These are phyloP conservation scores for Talaromyces adpressus DNA, from an alignment of 495 filamentous ascomycete species.

Conservation along the genomic window DNA sequence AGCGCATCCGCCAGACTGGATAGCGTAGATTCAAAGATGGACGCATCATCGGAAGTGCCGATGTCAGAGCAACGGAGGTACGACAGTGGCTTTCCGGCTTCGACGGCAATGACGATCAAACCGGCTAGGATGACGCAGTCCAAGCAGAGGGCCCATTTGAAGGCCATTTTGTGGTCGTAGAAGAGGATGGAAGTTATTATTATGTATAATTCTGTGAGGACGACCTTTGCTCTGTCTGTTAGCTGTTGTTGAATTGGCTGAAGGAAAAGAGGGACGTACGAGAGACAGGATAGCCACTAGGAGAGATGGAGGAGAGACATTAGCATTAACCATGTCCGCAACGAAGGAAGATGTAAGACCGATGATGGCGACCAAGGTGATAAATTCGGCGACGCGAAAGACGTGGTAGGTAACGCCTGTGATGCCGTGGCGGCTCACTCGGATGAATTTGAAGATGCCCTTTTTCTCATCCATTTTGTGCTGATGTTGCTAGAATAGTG, in stretches of 20 bases:
- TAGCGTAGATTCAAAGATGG: conserved; percentile 36
- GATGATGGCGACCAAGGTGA: conserved; percentile 70
- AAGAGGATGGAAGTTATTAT: conserved; percentile 71
- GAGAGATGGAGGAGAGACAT: conserved; percentile 58
- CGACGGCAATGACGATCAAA: conserved; percentile 61
- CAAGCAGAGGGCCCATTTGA: background rate
- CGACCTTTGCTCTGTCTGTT: conserved; percentile 43
- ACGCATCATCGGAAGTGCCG: conserved; percentile 24
- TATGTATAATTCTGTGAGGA: conserved; percentile 70
- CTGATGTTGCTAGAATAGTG: background rate
- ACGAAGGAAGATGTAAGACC: conserved; percentile 81
- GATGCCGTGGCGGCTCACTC: conserved; percentile 49
- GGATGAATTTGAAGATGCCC: conserved; percentile 16
- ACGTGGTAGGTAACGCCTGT: conserved; percentile 72
- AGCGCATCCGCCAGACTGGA: background rate
- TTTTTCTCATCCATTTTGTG: conserved; percentile 29
- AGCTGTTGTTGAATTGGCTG: background rate
- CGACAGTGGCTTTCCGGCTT: conserved; percentile 74
- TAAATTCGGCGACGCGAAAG: conserved; percentile 61
- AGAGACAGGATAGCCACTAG: conserved; percentile 73
- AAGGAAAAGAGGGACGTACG: conserved; percentile 36
- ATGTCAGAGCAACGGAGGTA: conserved; percentile 65
- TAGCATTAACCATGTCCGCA: conserved; percentile 58
- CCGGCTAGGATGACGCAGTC: conserved; percentile 41
- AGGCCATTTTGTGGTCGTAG: conserved; percentile 21